Conservation (phyloP, 108 stramenopile genomes). For the Skeletonema menzelii region DNA sequence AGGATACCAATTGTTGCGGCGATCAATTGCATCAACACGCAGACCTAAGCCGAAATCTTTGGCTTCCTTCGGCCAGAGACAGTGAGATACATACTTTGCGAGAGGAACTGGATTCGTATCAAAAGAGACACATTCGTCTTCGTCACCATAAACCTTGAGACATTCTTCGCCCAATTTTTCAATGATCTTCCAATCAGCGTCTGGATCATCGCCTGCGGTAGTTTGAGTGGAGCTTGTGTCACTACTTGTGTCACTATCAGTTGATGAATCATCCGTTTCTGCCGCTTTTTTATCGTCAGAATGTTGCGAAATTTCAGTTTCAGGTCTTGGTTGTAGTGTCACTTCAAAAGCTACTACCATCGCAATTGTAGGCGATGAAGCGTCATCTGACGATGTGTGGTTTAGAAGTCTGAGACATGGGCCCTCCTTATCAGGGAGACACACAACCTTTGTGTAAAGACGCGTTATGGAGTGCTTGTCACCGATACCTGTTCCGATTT, state of each 20-base stretch:
- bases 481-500: constrained; percentile 37
- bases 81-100: constrained; percentile 76
- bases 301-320: not conserved
- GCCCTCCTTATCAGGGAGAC: constrained; percentile 79
- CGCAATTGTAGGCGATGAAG: constrained; percentile 44
- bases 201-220: not conserved
- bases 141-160: constrained; percentile 68
- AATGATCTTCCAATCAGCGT: constrained; percentile 18
- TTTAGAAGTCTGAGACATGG: constrained; percentile 70
- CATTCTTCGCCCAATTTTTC: constrained; percentile 40
- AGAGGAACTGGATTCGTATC: constrained; percentile 72
- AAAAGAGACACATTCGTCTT: constrained; percentile 68
- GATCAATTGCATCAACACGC: constrained; percentile 94
- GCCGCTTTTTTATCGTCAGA: not conserved
- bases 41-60: constrained; percentile 79
- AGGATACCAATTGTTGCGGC: constrained; percentile 85
- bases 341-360: constrained; percentile 77
- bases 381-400: constrained; percentile 46
- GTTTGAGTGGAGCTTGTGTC: constrained; percentile 37
- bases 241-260: constrained; percentile 40
- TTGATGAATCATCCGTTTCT: constrained; percentile 24
- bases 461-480: constrained; percentile 39
- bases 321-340: constrained; percentile 60
- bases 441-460: constrained; percentile 46
- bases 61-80: constrained; percentile 73